Evolutionary conservation across 179 eudicot species (phyloP), one percentile per base, ranked within the genome.

Genomic region (Camellia oleifera): DNA sequence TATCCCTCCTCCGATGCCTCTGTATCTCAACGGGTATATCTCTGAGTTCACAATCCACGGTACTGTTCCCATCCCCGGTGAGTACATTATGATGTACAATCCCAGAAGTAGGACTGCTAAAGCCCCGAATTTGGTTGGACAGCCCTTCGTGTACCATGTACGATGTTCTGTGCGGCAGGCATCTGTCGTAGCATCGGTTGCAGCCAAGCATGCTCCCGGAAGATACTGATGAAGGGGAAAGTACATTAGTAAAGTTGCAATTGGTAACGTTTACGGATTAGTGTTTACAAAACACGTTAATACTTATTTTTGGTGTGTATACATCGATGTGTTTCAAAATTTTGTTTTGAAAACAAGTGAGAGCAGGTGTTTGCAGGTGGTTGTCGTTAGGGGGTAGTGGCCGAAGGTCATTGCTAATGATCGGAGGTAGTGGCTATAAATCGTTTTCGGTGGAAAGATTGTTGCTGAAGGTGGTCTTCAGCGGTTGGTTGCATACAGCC

Each of bases 21-120:
- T 86, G 87, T 90, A 91, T 70, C 86, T 85, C 71, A 92, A 26
- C 0, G 96, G 94, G 70, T 92, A 93, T 58, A 93, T 93, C 81
- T 93, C 96, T 0, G 94, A 92, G 88, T 93, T 93, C 40, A 92
- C 88, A 6, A 92, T 90, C 96, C 97, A 93, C 45, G 97, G 94
- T 17, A 69, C 94, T 0, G 96, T 90, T 69, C 96, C 94, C 96
- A 93, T 92, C 3, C 96, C 97, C 0, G 97, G 97, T 5, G 97
- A 84, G 83, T 86, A 92, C 1, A 86, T 57, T 56, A 93, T 84
- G 6, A 93, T 93, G 84, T 92, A 92, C 48, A 83, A 79, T 60
- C 90, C 96, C 76, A 93, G 69, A 3, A 92, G 86, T 4, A 86
- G 40, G 13, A 93, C 88, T 0, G 95, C 94, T 74, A 91, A 84